A percentile compares a stretch with the other conserved stretches of the same genome.
phyloP scores from a whole-genome alignment of 2,329 filamentous ascomycete genomes.

The Fusarium sp. region DNA sequence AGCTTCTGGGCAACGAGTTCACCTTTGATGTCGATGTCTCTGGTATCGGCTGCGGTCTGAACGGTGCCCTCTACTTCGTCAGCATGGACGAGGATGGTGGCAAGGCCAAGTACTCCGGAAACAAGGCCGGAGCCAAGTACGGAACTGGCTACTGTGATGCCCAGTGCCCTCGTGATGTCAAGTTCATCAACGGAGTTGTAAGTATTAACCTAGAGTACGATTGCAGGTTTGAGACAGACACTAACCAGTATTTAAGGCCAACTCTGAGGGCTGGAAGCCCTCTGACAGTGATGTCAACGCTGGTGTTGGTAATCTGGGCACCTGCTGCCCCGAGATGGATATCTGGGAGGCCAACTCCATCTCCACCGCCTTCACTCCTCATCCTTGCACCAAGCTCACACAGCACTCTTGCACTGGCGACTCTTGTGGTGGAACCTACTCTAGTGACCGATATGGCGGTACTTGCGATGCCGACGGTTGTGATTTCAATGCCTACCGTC shows the following conservation, averaged over 20 bases:
- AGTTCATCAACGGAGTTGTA: conserved; percentile 65
- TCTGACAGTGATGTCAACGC: conserved; percentile 64
- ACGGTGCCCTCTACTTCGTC: conserved; percentile 75
- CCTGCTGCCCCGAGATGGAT: conserved; percentile 73
- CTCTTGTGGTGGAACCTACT: conserved; percentile 64
- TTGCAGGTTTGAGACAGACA: not conserved
- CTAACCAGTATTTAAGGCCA: conserved; percentile 54
- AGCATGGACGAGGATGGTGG: conserved; percentile 70
- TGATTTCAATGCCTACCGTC: conserved; percentile 75
- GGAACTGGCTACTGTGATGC: conserved; percentile 66
- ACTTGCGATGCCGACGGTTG: conserved; percentile 76
- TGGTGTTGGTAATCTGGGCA: conserved; percentile 61
- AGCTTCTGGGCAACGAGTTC: conserved; percentile 74
- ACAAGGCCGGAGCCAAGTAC: conserved; percentile 66
- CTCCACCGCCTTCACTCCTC: conserved; percentile 71
- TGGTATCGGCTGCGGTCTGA: conserved; percentile 73
- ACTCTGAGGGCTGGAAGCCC: conserved; percentile 61
- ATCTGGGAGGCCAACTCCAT: conserved; percentile 73
- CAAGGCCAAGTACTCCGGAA: conserved; percentile 58
- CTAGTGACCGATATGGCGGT: conserved; percentile 65
- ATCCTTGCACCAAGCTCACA: conserved; percentile 65
- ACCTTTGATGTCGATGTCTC: conserved; percentile 79
- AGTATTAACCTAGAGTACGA: conserved; percentile 10
- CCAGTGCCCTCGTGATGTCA: conserved; percentile 64
- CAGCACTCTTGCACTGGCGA: conserved; percentile 62